Evolutionary conservation across 192 early-diverging fungal species (phyloP), one percentile per base, ranked within the genome.

Genomic region (Paraglomus occultum): DNA sequence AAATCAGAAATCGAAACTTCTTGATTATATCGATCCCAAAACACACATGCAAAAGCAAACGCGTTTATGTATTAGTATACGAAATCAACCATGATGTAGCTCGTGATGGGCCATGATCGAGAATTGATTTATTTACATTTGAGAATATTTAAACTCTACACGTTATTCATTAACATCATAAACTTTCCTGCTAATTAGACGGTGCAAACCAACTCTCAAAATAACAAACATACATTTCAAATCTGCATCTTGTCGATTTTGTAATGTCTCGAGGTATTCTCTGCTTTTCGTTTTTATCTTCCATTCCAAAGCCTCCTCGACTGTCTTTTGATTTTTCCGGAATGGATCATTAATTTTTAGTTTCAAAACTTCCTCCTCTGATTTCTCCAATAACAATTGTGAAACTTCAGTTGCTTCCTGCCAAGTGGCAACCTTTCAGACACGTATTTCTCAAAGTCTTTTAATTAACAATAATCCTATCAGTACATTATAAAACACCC

Each of bases 101-200:
- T 3, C 31, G 31, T 31, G 31, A 31, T 31, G 31, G 3, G 31
- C 31, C 31, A 31, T 31, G 31, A 31, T 31, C 31, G 31, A 31
- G 31, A n/a, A n/a, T n/a, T n/a, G n/a, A n/a, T n/a, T n/a, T n/a
- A n/a, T n/a, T n/a, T n/a, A n/a, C n/a, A n/a, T n/a, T n/a, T n/a
- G n/a, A n/a, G n/a, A n/a, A n/a, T n/a, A n/a, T n/a, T n/a, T n/a
- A n/a, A 49, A 49, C 15, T 15, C 48, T 49, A 49, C 48, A 49
- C 8, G 48, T 15, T 49, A 49, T 49, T 49, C 48, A 49, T 49
- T 49, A 49, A 49, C 15, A 2, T 15, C 31, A 58, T 58, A 40
- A 18, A 58, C 55, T 10, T 14, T 58, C 38, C 55, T 58, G 3
- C 60, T 62, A 62, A 62, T 62, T 44, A 62, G 14, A 44, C 60